Evolutionary conservation across 805 yeast species (phyloP), one percentile per base, ranked within the genome.

Genomic region (Debaryomyces prosopidis): DNA sequence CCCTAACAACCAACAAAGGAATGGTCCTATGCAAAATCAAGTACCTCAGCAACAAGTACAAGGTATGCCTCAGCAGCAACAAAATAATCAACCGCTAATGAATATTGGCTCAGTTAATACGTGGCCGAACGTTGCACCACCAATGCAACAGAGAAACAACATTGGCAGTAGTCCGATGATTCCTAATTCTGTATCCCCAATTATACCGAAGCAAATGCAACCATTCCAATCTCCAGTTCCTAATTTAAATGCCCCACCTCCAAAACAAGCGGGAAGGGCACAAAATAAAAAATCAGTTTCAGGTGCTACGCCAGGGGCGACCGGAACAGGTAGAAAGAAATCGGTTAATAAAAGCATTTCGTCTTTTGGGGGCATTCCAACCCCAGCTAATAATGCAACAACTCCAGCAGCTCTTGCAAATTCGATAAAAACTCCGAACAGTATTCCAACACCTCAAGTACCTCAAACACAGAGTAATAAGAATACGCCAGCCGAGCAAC

Each of bases 371-470:
- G 63, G 65, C 9, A 56, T 60, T 17, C 68, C 71, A 12, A 68
- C 74, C 0, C 74, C 75, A 1, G 65, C 65, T 3, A 57, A 46
- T 9, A 52, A 47, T 33, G 60, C 55, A 19, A 57, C 73, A 1
- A 69, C 76, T 0, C 76, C 76, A 1, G 68, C 70, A 1, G 53
- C 70, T 3, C 53, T 69, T 51, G 67, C 67, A 10, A 65, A 62
- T 47, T 60, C 74, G 17, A 68, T 71, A 53, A 72, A 70, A 45
- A 72, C 77, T 2, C 77, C 77, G 1, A 69, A 69, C 47, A 68
- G 73, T 49, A 69, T 69, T 9, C 60, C 73, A 3, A 72, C 76
- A 0, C 76, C 77, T 1, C 75, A 68, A 43, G 58, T 71, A 9
- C 61, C 65, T 4, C 59, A 58, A 17, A 47, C 62, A 4, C 68